These are phyloP conservation scores for Penicillium sumatraense DNA, from an alignment of 2,329 filamentous ascomycete species.

Conservation along the genomic window DNA sequence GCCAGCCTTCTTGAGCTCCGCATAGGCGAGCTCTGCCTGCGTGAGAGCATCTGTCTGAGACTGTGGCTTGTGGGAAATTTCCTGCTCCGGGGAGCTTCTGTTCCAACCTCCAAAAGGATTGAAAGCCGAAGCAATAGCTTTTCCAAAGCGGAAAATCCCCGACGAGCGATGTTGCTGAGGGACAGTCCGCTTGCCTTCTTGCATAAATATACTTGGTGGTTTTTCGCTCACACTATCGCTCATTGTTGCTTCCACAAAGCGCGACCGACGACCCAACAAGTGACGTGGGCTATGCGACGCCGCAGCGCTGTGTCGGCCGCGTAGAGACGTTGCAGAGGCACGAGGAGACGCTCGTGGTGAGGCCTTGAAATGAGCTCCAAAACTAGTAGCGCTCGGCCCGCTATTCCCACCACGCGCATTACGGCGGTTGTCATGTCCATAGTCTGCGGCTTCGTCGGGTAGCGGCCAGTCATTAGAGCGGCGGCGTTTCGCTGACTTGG, in stretches of 20 bases:
- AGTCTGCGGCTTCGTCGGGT: slow-evolving; percentile 27
- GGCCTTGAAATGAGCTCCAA: slow-evolving; percentile 6
- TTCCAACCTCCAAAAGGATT: slow-evolving; percentile 57
- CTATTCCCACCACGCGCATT: slow-evolving; percentile 14
- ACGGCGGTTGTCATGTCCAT: slow-evolving; percentile 21
- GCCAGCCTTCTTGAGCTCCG: slow-evolving; percentile 58
- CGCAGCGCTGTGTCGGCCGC: slow-evolving; percentile 18
- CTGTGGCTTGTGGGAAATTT: slow-evolving; percentile 18
- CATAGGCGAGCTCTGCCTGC: slow-evolving; percentile 57
- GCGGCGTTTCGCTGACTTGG: slow-evolving; percentile 47
- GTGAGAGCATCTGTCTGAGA: slow-evolving; percentile 49
- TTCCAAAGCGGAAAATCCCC: slow-evolving; percentile 61
- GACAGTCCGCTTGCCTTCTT: slow-evolving; percentile 31
- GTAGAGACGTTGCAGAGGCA: slow-evolving; percentile 20
- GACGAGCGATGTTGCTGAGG: slow-evolving; percentile 40
- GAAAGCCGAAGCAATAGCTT: slow-evolving; percentile 58
- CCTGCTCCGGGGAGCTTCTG: slow-evolving; percentile 45
- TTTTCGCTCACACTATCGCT: slow-evolving; percentile 74
- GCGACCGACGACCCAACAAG: slow-evolving; percentile 62
- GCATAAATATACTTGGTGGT: slow-evolving; percentile 72
- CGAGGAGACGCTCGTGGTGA: slow-evolving; percentile 28
- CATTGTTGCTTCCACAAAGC: slow-evolving; percentile 80
- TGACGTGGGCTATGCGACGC: slow-evolving; percentile 28
- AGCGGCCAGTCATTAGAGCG: slow-evolving; percentile 53
- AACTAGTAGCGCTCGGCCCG: not conserved